These are phyloP conservation scores for Tylopilus vinaceipallidus DNA, from an alignment of 768 basidiomycete genomes.

Conservation along the genomic window DNA sequence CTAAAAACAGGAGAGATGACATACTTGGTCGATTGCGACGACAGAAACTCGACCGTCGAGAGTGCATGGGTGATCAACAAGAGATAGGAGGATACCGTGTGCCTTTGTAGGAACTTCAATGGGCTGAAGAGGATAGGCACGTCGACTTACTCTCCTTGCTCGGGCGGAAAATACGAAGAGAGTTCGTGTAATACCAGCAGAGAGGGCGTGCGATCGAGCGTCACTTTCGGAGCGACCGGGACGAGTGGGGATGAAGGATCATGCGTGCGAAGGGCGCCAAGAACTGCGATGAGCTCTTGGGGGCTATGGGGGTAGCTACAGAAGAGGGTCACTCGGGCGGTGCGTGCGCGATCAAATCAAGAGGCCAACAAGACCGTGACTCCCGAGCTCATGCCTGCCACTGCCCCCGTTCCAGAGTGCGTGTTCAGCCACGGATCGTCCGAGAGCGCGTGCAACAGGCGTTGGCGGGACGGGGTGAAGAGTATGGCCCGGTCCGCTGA, in stretches of 20 bases:
- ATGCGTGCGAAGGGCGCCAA: slow-evolving; percentile 46
- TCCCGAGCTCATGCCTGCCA: slow-evolving; percentile 38
- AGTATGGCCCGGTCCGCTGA: slow-evolving; percentile 47
- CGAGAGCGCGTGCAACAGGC: slow-evolving; percentile 41
- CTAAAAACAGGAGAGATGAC: slow-evolving; percentile 2
- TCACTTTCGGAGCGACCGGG: slow-evolving; percentile 31
- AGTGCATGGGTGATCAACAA: slow-evolving; percentile 48
- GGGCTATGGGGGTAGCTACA: slow-evolving; percentile 63
- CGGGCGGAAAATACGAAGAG: slow-evolving; percentile 49
- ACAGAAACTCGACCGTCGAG: slow-evolving; percentile 38
- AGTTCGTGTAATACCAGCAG: slow-evolving; percentile 62
- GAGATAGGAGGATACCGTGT: slow-evolving; percentile 51
- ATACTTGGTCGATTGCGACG: slow-evolving; percentile 25
- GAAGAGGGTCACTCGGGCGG: slow-evolving; percentile 8
- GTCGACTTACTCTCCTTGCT: slow-evolving; percentile 24
- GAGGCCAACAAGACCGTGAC: slow-evolving; percentile 55
- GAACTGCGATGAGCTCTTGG: slow-evolving; percentile 50
- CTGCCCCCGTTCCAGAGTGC: slow-evolving; percentile 39
- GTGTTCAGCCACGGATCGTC: slow-evolving; percentile 46
- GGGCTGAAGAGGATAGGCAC: neutral
- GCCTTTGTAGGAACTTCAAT: slow-evolving; percentile 16
- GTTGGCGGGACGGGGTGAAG: slow-evolving; percentile 51
- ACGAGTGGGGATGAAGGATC: slow-evolving; percentile 18
- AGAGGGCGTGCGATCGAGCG: slow-evolving; percentile 41
- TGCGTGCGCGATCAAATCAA: neutral